Evolutionary conservation across 202 grass and related monocot genomes (phyloP).

Genomic region (Zoysia matrella): DNA sequence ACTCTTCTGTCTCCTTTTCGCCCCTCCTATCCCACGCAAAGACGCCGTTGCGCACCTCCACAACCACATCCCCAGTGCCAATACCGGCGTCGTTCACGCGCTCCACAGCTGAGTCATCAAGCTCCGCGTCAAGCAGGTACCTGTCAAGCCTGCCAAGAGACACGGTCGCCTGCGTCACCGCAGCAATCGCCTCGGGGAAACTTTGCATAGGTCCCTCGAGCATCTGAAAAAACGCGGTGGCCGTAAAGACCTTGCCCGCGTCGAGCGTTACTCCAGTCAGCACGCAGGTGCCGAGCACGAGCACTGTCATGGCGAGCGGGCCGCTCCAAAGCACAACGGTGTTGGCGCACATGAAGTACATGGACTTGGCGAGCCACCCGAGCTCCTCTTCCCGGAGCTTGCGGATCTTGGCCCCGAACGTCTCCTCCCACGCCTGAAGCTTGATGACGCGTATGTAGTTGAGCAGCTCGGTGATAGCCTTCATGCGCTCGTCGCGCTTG

Average conservation of each 20-base stretch:
- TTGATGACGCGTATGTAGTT: conserved; percentile 72
- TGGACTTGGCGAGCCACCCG: conserved; percentile 60
- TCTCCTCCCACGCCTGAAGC: conserved; percentile 76
- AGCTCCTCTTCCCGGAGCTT: conserved; percentile 55
- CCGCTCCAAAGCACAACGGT: conserved; percentile 64
- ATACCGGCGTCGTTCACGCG: neutral
- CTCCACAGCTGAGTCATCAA: conserved; percentile 44
- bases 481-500: conserved; percentile 69
- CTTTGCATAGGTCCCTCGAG: conserved; percentile 71
- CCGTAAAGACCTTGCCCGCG: conserved; percentile 71
- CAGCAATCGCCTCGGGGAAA: conserved; percentile 58
- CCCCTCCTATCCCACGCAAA: conserved; percentile 65
- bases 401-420: conserved; percentile 44
- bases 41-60: conserved; percentile 45
- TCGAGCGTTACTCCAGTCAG: conserved; percentile 52
- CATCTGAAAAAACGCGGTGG: conserved; percentile 60
- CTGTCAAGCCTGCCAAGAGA: conserved; percentile 65
- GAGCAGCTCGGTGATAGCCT: conserved; percentile 64
- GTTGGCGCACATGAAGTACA: conserved; percentile 73
- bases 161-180: conserved; percentile 61
- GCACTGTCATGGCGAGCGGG: conserved; percentile 60
- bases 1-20: conserved; percentile 33
- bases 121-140: conserved; percentile 61
- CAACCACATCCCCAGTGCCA: neutral
- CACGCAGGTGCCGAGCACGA: conserved; percentile 68